A percentile compares a stretch with the other conserved stretches of the same genome.
Conservation (phyloP, 345 rosid genomes). For the Chamaenerion angustifolium region DNA sequence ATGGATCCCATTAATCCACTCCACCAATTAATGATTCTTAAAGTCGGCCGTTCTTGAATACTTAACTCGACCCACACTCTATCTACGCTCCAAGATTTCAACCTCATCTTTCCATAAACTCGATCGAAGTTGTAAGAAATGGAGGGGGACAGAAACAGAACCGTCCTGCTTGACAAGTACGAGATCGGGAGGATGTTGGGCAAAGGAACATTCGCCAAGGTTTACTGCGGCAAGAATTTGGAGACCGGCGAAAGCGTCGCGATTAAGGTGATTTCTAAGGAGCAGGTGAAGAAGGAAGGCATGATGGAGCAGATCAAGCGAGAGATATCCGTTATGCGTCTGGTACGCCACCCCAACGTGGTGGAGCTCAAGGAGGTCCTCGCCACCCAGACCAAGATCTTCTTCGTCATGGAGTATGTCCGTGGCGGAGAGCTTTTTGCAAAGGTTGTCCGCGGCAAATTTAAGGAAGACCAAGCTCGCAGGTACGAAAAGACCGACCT, state of each 20-base stretch:
- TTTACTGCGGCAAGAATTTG: conserved; percentile 42
- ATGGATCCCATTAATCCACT: conserved; percentile 19
- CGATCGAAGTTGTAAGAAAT: no score
- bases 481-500: no score
- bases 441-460: conserved; percentile 43
- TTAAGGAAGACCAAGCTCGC: conserved; percentile 46
- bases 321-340: conserved; percentile 71
- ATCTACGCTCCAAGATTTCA: neutral
- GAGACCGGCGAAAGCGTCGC: conserved; percentile 46
- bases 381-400: conserved; percentile 60
- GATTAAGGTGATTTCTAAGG: conserved; percentile 50
- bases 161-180: conserved; percentile 43
- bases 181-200: conserved; percentile 55
- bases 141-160: conserved; percentile 17
- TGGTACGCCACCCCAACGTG: conserved; percentile 62
- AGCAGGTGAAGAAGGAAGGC: conserved; percentile 31
- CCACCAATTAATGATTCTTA: neutral
- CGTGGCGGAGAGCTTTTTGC: conserved; percentile 68
- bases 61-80: neutral
- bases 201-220: conserved; percentile 77
- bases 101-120: no score
- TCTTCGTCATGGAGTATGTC: conserved; percentile 68
- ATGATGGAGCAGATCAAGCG: conserved; percentile 65
- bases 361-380: conserved; percentile 64
- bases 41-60: neutral